Evolutionary conservation across 2,329 filamentous ascomycete genomes (phyloP).

Genomic region (Xylariales sp.): DNA sequence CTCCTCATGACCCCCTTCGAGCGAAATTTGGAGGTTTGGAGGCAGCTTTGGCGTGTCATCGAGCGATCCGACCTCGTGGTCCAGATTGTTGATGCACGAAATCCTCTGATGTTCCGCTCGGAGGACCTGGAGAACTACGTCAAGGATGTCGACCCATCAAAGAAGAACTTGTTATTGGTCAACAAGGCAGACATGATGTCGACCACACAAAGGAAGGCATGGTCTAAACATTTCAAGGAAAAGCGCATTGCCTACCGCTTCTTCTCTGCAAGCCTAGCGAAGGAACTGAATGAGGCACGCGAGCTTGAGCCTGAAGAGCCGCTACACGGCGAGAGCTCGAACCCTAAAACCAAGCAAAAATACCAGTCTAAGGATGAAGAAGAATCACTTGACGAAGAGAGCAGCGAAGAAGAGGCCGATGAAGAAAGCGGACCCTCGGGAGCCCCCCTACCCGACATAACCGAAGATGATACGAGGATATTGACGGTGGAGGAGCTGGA

Average conservation of each 20-base stretch:
- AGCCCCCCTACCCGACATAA: slow-evolving; percentile 54
- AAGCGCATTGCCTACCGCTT: slow-evolving; percentile 91
- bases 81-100: slow-evolving; percentile 97
- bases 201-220: slow-evolving; percentile 78
- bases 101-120: slow-evolving; percentile 92
- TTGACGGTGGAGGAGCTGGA: slow-evolving; percentile 94
- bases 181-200: slow-evolving; percentile 99
- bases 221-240: slow-evolving; percentile 87
- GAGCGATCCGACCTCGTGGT: slow-evolving; percentile 95
- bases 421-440: slow-evolving; percentile 53
- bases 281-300: slow-evolving; percentile 83
- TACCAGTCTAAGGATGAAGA: slow-evolving; percentile 37
- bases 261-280: slow-evolving; percentile 93
- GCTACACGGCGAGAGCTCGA: slow-evolving; percentile 47
- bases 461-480: slow-evolving; percentile 77
- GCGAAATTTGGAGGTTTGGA: slow-evolving; percentile 96
- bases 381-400: slow-evolving; percentile 45
- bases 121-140: slow-evolving; percentile 95
- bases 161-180: slow-evolving; percentile 91
- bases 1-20: slow-evolving; percentile 98
- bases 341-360: slow-evolving; percentile 50
- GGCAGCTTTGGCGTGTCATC: slow-evolving; percentile 97
- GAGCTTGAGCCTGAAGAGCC: slow-evolving; percentile 62
- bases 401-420: slow-evolving; percentile 47
- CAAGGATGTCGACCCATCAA: slow-evolving; percentile 87